Base-by-base conservation (phyloP, 1,284 basidiomycete genomes). In the Ganoderma meredithae region DNA sequence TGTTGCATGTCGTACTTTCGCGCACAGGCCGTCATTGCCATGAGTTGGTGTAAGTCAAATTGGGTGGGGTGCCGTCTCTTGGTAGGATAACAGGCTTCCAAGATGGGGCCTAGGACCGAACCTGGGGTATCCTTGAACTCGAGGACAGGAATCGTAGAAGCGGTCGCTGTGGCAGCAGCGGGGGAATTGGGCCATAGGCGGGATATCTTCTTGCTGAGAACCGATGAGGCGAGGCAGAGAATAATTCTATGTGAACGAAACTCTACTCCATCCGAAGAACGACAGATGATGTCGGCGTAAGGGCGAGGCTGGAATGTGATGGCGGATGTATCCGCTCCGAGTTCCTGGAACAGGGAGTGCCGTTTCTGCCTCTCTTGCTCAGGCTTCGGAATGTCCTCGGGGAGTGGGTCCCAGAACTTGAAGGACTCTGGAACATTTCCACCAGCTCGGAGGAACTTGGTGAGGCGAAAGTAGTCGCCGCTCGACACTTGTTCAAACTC, bases 401-500 rank as follows among this genome's bases (percentile, higher is more conserved):
- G 39, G 13, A 27, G 39, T 22, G 61, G 33, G 9, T 67, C 65
- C 60, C 61, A 67, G 53, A 66, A 63, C 19, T 36, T 63, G 67
- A 69, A 70, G 31, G 31, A 27, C 31, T 44, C 59, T 12, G 41
- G 49, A 13, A 69, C 71, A 15, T 39, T 33, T 43, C 63, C 68
- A 7, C 55, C 22, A 1, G 39, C 15, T 4, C 65, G 62, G 27
- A 68, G 70, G 59, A 60, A 73, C 41, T 49, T 58, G 27, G 62
- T 56, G 10, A 71, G 68, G 25, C 68, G 60, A 33, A 63, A 70
- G 22, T 71, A 71, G 27, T 67, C 66, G 59, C 69, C 69, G 19
- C 70, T 69, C 39, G 66, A 53, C 10, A 71, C 31, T 22, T 66
- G 65, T 3, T 66, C 41, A 40, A 73, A 58, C 40, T 73, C 70